phyloP scores from a whole-genome alignment of 257 asterid species.

The Marsdenia floribunda region DNA sequence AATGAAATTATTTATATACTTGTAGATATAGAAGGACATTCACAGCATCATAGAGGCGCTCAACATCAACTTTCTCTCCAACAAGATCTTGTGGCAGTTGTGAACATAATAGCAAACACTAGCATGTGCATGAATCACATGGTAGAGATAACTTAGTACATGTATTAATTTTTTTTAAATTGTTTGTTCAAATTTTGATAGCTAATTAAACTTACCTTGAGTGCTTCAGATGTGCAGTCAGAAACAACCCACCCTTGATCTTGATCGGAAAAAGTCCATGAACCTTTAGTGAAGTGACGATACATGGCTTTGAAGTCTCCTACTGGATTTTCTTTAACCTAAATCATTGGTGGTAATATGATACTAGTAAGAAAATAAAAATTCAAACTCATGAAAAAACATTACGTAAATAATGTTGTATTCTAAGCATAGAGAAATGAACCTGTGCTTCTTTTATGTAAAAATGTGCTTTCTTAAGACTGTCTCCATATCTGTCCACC shows the following conservation, averaged over 20 bases:
- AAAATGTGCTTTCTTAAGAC: slow-evolving; percentile 67
- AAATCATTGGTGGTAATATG: not conserved
- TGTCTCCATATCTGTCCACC: slow-evolving; percentile 72
- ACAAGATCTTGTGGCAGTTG: slow-evolving; percentile 27
- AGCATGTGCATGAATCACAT: not conserved
- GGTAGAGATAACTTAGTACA: not conserved
- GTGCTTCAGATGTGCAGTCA: slow-evolving; percentile 68
- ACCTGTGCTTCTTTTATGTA: slow-evolving; percentile 78
- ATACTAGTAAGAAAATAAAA: not conserved
- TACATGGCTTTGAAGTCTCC: slow-evolving; percentile 63
- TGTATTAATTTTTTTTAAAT: no score
- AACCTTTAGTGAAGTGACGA: slow-evolving; percentile 69
- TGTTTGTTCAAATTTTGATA: not conserved
- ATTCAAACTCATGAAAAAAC: no score
- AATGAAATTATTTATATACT: slow-evolving; percentile 4
- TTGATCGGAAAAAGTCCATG: slow-evolving; percentile 84
- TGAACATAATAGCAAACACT: slow-evolving; percentile 35
- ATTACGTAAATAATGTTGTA: no score
- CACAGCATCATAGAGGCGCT: slow-evolving; percentile 30
- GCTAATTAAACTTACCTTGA: slow-evolving; percentile 34
- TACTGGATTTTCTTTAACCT: slow-evolving; percentile 52
- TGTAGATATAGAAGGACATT: slow-evolving; percentile 26
- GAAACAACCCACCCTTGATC: slow-evolving; percentile 84
- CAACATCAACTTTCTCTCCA: slow-evolving; percentile 26
- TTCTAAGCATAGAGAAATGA: not conserved